Evolutionary conservation across 345 rosid genomes (phyloP), one percentile per base, ranked within the genome.

Genomic region (Syzygium aqueum): DNA sequence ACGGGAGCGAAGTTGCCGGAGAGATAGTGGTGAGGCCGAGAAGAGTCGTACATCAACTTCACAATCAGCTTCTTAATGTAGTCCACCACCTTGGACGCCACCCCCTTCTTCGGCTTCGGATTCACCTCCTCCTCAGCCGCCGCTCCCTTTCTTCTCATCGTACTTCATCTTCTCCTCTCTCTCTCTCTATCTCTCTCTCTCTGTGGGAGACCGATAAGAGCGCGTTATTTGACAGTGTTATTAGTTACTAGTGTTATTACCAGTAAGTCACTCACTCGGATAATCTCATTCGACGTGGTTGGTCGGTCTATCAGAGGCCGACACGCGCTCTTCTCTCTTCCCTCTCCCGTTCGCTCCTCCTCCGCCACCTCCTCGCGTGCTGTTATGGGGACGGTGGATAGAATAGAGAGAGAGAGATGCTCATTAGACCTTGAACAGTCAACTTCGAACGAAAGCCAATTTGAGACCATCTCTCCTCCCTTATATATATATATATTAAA

Each of bases 1-100:
- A 92, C 86, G 11, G 98, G 98, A 89, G 95, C 98, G 86, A 97
- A 97, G 87, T 96, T 97, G 28, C 98, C 98, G 82, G 95, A 90
- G 88, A 97, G 97, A 89, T 95, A 97, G 87, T 97, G 97, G 37
- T 78, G 98, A 89, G 97, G 96, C 78, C 53, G 90, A 40, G 98
- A 94, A 49, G 95, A 89, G 91, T 97, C 95, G 89, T 92, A 89
- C 95, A 93, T 91, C 57, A 94, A 88, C 89, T 96, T 95, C 30
- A 97, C 99, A 13, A 95, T 86, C 87, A 97, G 82, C 89, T 92
- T 93, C 93, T 97, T 99, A 7, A 96, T 9, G 84, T 88, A 90
- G 90, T 97, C 99, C n/a, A 97, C 59, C 23, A 94, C 85, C 89
- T 88, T 95, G 17, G 99, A 91, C 85, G 94, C 85, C 17, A 97